Evolutionary conservation across 176 grass and related monocot species (phyloP), one percentile per base, ranked within the genome.

Genomic region (Aegilops longissima): DNA sequence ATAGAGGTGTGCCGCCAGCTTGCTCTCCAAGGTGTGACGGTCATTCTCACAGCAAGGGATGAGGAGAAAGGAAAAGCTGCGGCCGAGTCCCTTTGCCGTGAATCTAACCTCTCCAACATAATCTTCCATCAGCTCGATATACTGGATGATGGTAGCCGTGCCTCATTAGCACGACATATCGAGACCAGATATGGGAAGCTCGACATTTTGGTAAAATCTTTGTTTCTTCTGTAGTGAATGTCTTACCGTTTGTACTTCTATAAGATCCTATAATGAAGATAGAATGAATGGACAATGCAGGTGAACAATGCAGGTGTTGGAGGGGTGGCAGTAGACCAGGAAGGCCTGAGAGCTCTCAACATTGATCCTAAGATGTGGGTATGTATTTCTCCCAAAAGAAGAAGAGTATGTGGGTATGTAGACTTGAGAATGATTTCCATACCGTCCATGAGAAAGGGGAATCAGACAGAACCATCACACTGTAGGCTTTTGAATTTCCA

Each of bases 51-150:
- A 8, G 91, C 94, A 4, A 96, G 94, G 67, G 85, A 93, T 56
- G 85, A 92, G 54, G 89, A 85, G 4, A 85, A 42, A 66, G 91
- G 94, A 12, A 73, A 77, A 14, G 73, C 78, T 20, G 89, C 91
- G 0, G 77, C 82, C 0, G 78, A 96, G 13, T 86, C 81, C 34
- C 44, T 96, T 59, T 17, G 58, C 24, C 12, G 14, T 85, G 88
- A 83, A 65, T 91, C 30, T 35, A 4, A 72, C n/a, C 76, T 90
- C 8, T 52, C 70, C 23, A 82, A 94, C 84, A 33, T 97, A 61
- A 51, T 91, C 29, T 94, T 91, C 81, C 88, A 97, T 77, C 92
- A 87, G 62, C 81, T 97, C 1, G 95, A 97, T 90, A 73, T 97
- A 9, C 69, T 12, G 27, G 74, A 93, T 40, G 56, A 23, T 21